Evolutionary conservation across 148 eudicot genomes (phyloP).

Genomic region (Camellia granthamiana): DNA sequence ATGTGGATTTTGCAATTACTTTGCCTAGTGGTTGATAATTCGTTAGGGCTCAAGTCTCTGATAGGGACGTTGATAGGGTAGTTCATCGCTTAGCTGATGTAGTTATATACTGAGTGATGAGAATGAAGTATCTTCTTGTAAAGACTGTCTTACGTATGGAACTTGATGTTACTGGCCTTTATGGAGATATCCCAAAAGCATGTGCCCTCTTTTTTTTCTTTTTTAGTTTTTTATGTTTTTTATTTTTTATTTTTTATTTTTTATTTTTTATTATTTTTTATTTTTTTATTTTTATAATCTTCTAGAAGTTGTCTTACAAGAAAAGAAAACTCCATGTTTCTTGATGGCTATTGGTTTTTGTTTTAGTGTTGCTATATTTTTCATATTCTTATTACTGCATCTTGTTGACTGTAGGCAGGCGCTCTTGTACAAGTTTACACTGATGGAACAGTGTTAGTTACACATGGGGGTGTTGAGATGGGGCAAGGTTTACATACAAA

Average conservation of each 20-base stretch:
- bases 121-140: too few species aligned
- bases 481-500: constrained; percentile 99
- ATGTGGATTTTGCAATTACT: too few species aligned
- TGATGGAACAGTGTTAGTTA: constrained; percentile 95
- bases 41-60: too few species aligned
- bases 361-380: background rate
- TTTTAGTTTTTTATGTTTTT: too few species aligned
- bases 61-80: too few species aligned
- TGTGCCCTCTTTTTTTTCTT: background rate
- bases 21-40: too few species aligned
- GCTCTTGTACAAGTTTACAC: constrained; percentile 98
- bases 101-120: too few species aligned
- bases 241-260: too few species aligned
- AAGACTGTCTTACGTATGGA: too few species aligned
- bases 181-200: background rate
- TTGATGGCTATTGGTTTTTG: background rate
- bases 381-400: background rate
- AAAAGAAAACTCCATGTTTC: background rate
- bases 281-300: background rate
- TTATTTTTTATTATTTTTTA: too few species aligned
- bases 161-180: background rate
- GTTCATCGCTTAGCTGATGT: too few species aligned
- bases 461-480: constrained; percentile 99
- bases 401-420: constrained; percentile 61
- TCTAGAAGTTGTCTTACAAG: background rate